phyloP scores from a whole-genome alignment of 345 rosid species.

The Dipteronia dyeriana region DNA sequence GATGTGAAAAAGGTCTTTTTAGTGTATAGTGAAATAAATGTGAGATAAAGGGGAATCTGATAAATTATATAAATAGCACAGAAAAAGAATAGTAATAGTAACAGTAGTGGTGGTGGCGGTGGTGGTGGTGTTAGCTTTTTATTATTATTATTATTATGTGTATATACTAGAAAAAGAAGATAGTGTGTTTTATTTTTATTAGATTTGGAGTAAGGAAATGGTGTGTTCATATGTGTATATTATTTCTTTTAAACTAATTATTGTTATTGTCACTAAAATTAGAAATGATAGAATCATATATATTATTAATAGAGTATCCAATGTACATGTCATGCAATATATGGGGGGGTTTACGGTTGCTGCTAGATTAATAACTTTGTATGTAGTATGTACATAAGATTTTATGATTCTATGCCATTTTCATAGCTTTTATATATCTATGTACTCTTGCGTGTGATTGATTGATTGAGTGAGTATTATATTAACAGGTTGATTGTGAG shows the following conservation, averaged over 20 bases:
- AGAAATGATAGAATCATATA: slow-evolving; percentile 13
- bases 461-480: too few relatives aligned
- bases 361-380: neutral
- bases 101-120: neutral
- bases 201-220: neutral
- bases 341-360: slow-evolving; percentile 9
- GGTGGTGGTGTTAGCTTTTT: accelerated
- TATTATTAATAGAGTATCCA: neutral
- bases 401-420: neutral
- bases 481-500: neutral
- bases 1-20: neutral
- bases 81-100: neutral
- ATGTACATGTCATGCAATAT: slow-evolving; percentile 19
- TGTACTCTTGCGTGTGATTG: neutral
- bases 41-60: neutral
- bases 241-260: neutral
- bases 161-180: slow-evolving; percentile 4
- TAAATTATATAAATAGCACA: neutral
- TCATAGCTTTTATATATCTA: neutral
- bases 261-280: neutral
- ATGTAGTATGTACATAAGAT: slow-evolving; percentile 1
- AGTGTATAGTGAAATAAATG: slow-evolving; percentile 15
- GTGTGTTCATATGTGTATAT: neutral
- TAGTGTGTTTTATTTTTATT: neutral
- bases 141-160: neutral